Percentiles rank a stretch among this genome's conserved stretches.
phyloP scores from a whole-genome alignment of 1,284 basidiomycete species.

The Ustilago sp. region DNA sequence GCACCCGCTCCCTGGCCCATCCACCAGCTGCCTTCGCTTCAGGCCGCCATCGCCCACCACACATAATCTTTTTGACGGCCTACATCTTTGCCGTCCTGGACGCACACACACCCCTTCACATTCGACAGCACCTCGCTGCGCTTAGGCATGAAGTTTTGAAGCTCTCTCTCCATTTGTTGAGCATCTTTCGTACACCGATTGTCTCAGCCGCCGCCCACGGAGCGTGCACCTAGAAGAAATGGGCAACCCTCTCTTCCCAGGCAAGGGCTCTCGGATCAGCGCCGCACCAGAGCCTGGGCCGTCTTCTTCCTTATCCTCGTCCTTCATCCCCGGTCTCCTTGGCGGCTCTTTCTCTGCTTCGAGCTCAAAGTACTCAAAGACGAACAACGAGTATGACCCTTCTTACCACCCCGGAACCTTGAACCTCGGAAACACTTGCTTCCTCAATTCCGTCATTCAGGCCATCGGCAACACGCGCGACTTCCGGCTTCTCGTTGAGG shows the following conservation, averaged over 20 bases:
- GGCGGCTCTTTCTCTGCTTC: slow-evolving; percentile 89
- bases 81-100: background rate
- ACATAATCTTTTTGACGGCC: background rate
- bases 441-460: slow-evolving; percentile 89
- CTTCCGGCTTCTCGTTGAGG: slow-evolving; percentile 75
- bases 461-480: slow-evolving; percentile 76
- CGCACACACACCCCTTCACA: background rate
- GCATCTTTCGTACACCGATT: background rate
- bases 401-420: slow-evolving; percentile 75
- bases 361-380: slow-evolving; percentile 76
- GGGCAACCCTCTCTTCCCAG: slow-evolving; percentile 32
- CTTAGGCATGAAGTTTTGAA: background rate
- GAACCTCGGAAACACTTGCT: slow-evolving; percentile 91
- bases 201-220: background rate
- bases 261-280: slow-evolving; percentile 75
- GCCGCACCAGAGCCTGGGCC: slow-evolving; percentile 6
- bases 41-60: background rate
- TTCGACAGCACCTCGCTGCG: background rate
- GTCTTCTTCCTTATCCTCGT: slow-evolving; percentile 4
- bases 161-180: no score
- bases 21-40: background rate
- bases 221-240: slow-evolving; percentile 8
- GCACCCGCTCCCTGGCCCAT: background rate
- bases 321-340: slow-evolving; percentile 25
- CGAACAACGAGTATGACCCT: slow-evolving; percentile 65